Conservation (phyloP, 1,284 basidiomycete genomes). For the Phellinidium pouzarii region DNA sequence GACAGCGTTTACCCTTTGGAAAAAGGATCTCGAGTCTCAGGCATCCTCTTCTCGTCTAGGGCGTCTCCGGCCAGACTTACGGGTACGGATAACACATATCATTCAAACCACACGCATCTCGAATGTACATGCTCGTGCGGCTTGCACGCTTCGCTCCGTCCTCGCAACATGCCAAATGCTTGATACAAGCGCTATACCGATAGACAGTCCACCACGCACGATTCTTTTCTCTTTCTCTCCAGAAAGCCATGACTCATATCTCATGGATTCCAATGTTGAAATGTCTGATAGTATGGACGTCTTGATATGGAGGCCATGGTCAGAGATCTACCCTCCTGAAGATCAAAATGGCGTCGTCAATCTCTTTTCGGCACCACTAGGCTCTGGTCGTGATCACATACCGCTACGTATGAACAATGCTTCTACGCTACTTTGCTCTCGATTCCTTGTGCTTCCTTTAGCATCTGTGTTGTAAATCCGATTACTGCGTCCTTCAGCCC, state of each 20-base stretch:
- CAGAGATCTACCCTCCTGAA: slow-evolving; percentile 21
- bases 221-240: slow-evolving; percentile 26
- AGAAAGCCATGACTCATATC: slow-evolving; percentile 17
- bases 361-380: neutral
- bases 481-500: too few relatives aligned
- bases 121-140: slow-evolving; percentile 4
- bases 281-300: slow-evolving; percentile 26
- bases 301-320: slow-evolving; percentile 29
- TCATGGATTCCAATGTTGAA: slow-evolving; percentile 19
- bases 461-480: neutral
- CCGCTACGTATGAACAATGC: neutral
- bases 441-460: neutral
- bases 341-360: neutral
- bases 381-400: neutral
- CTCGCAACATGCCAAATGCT: slow-evolving; percentile 4
- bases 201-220: slow-evolving; percentile 8
- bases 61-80: slow-evolving; percentile 28
- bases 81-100: slow-evolving; percentile 30
- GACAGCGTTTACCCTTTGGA: slow-evolving; percentile 43
- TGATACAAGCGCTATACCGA: slow-evolving; percentile 24
- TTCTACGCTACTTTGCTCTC: neutral
- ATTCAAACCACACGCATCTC: slow-evolving; percentile 23
- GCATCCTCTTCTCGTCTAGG: neutral
- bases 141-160: slow-evolving; percentile 10
- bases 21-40: slow-evolving; percentile 35